A percentile compares a stretch with the other conserved stretches of the same genome.
These are phyloP conservation scores for Pyrenophora teres DNA, from an alignment of 2,329 filamentous ascomycete species.

Conservation along the genomic window DNA sequence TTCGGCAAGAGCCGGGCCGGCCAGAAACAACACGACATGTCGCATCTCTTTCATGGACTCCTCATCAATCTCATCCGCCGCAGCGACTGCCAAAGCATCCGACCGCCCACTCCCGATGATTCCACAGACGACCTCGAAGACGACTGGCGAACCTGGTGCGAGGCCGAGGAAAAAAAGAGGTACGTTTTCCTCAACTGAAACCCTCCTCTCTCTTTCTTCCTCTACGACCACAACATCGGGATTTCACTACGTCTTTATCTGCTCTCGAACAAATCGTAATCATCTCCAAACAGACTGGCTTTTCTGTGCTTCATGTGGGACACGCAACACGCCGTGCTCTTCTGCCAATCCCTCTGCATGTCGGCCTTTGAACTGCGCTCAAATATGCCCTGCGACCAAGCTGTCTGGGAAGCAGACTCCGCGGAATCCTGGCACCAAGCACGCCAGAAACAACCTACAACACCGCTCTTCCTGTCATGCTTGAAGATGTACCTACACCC, in stretches of 20 bases:
- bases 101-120: constrained; percentile 43
- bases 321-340: constrained; percentile 66
- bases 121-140: constrained; percentile 50
- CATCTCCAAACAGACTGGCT: constrained; percentile 49
- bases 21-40: constrained; percentile 67
- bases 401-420: constrained; percentile 62
- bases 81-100: constrained; percentile 57
- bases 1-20: constrained; percentile 68
- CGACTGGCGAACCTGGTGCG: constrained; percentile 60
- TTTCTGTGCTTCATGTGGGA: constrained; percentile 70
- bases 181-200: constrained; percentile 22
- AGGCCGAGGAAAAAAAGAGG: constrained; percentile 64
- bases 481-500: constrained; percentile 63
- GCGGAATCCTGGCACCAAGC: constrained; percentile 57
- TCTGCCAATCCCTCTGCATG: constrained; percentile 70
- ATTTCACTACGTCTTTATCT: neutral
- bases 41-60: constrained; percentile 63
- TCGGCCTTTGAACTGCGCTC: constrained; percentile 66
- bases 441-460: constrained; percentile 45
- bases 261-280: neutral
- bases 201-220: neutral
- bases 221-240: too few species aligned
- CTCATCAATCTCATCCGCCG: constrained; percentile 61
- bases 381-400: constrained; percentile 59
- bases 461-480: constrained; percentile 56